phyloP scores from a whole-genome alignment of 2,329 filamentous ascomycete species.

The Furcasterigmium furcatum region DNA sequence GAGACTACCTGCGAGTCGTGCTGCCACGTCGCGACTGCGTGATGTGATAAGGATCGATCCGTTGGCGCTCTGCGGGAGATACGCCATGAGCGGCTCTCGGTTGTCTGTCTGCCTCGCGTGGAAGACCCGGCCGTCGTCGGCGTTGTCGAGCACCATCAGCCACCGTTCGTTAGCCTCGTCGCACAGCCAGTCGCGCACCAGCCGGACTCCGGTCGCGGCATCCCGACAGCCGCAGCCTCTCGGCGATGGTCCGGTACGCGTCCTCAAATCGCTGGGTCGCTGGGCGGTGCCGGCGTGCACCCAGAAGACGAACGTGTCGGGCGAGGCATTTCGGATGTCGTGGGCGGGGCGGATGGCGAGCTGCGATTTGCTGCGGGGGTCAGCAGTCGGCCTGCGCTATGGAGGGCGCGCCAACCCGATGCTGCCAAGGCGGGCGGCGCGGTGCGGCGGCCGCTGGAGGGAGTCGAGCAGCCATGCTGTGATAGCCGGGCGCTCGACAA shows the following conservation, averaged over 20 bases:
- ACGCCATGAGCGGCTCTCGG: too few relatives aligned
- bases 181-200: slow-evolving; percentile 24
- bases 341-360: background rate
- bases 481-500: background rate
- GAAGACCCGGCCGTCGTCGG: too few relatives aligned
- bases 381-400: background rate
- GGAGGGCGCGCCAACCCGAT: background rate
- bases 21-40: background rate
- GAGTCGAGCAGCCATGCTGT: background rate
- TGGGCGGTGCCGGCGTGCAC: slow-evolving; percentile 24
- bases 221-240: background rate
- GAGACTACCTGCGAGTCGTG: background rate
- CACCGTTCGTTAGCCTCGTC: slow-evolving; percentile 12
- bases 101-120: too few relatives aligned
- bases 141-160: slow-evolving; percentile 15
- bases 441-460: background rate
- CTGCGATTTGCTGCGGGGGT: background rate
- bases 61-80: background rate
- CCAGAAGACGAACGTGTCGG: background rate
- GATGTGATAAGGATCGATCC: background rate
- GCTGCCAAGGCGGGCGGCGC: background rate
- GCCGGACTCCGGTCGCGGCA: too few relatives aligned
- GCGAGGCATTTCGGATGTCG: background rate
- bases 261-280: slow-evolving; percentile 17
- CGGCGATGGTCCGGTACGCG: background rate